Percentiles rank a stretch among this genome's conserved stretches.
phyloP scores from a whole-genome alignment of 2,329 filamentous ascomycete species.

The Aspergillus sp. region DNA sequence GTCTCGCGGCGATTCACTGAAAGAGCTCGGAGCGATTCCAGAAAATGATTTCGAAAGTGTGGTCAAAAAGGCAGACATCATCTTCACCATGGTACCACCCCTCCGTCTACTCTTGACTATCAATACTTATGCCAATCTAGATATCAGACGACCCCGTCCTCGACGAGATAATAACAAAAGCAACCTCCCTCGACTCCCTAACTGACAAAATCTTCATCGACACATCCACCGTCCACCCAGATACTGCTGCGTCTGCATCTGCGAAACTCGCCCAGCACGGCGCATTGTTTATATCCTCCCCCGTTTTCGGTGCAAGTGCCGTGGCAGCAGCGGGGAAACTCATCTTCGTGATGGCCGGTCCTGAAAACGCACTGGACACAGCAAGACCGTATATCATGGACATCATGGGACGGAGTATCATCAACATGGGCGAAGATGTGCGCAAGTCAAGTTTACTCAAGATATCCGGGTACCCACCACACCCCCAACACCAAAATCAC shows the following conservation, averaged over 20 bases:
- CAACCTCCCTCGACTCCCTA: slow-evolving; percentile 14
- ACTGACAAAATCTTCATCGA: slow-evolving; percentile 45
- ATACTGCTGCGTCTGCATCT: slow-evolving; percentile 31
- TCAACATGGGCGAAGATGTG: slow-evolving; percentile 41
- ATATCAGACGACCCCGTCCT: slow-evolving; percentile 43
- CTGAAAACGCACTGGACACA: slow-evolving; percentile 26
- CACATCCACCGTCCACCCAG: slow-evolving; percentile 48
- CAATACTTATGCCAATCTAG: slow-evolving; percentile 6
- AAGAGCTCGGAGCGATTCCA: too few species aligned
- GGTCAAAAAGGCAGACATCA: slow-evolving; percentile 25
- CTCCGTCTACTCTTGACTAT: background rate
- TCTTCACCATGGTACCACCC: slow-evolving; percentile 30
- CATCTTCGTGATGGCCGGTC: slow-evolving; percentile 45
- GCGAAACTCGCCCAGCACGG: slow-evolving; percentile 21
- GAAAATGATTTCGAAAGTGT: slow-evolving; percentile 30
- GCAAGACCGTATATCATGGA: slow-evolving; percentile 39
- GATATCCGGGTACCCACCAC: slow-evolving; percentile 29
- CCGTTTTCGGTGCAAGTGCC: slow-evolving; percentile 50
- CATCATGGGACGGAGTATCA: slow-evolving; percentile 29
- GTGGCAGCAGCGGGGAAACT: slow-evolving; percentile 45
- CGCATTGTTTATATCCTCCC: slow-evolving; percentile 40
- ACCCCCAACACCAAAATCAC: background rate
- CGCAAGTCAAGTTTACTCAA: slow-evolving; percentile 45
- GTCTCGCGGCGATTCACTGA: slow-evolving; percentile 15
- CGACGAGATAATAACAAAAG: slow-evolving; percentile 20